Evolutionary conservation across 1,139 yeast genomes (phyloP), one percentile per base, ranked within the genome.

Genomic region (Sugiyamaella paludigena): DNA sequence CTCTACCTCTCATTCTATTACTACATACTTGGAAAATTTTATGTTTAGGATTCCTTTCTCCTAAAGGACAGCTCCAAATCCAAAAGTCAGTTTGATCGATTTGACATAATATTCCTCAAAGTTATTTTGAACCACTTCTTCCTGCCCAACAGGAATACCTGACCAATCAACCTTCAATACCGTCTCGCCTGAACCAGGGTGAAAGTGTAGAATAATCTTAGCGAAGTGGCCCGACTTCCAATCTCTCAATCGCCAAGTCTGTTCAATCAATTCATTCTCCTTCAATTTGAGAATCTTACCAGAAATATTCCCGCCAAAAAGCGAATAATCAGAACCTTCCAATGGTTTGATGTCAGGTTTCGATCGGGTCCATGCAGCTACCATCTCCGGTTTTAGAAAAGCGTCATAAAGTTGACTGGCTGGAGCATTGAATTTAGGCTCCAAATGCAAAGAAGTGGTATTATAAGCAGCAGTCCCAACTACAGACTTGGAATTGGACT

Each of bases 81-180:
- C 98, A 69, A 92, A 92, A 0, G 96, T 85, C 40, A 88, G 65
- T 73, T 89, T 92, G 64, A 92, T 89, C 8, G 96, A 79, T 67
- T 84, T 82, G 50, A 91, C 82, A 66, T 92, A 92, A 68, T 88
- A 87, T 56, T 87, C 89, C 59, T 88, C 89, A 64, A 94, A 92
- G 69, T 92, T 92, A 40, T 75, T 79, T 63, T 82, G 80, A 37
- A 87, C 96, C 50, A 85, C 76, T 50, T 92, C 98, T 67, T 92
- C 98, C 65, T 94, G 94, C n/a, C 98, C 98, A 40, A 92, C 76
- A 16, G 98, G 98, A 44, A 92, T 84, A n/a, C 97, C 97, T 19
- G 80, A 74, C 80, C 92, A 87, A 50, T 77, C 75, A 33, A 89
- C 92, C 52, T 83, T 80, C 73, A 91, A 74, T 50, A 77, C 80